phyloP scores from a whole-genome alignment of 768 basidiomycete genomes.

The Suillus luteus region DNA sequence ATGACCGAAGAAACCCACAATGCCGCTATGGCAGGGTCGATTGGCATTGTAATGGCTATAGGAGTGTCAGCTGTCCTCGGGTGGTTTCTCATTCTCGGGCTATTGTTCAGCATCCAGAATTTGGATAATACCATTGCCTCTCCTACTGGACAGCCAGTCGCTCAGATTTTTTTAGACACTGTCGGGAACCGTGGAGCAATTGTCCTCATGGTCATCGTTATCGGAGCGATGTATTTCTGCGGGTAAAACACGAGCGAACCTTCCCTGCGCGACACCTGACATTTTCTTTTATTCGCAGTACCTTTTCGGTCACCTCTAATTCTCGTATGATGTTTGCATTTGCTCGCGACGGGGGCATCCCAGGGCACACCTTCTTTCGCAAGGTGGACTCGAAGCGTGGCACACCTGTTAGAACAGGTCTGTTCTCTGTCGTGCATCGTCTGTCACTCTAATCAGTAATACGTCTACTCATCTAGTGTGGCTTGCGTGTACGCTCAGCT shows the following conservation, averaged over 20 bases:
- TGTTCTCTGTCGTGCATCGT: background rate
- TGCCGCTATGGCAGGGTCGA: conserved; percentile 64
- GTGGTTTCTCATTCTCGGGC: conserved; percentile 71
- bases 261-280: background rate
- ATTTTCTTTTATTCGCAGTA: conserved; percentile 37
- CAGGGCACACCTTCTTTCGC: conserved; percentile 66
- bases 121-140: conserved; percentile 54
- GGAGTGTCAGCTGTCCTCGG: conserved; percentile 72
- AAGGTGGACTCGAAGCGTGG: conserved; percentile 59
- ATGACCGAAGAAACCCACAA: conserved; percentile 81
- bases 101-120: conserved; percentile 80
- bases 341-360: conserved; percentile 72
- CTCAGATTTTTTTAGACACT: conserved; percentile 78
- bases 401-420: conserved; percentile 72
- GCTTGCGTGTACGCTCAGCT: conserved; percentile 76
- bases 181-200: conserved; percentile 76
- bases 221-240: conserved; percentile 76
- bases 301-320: conserved; percentile 78
- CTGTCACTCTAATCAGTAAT: background rate
- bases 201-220: conserved; percentile 70
- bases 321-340: conserved; percentile 86
- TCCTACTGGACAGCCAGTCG: conserved; percentile 66
- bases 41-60: conserved; percentile 72
- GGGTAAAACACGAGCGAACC: conserved; percentile 40
- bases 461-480: conserved; percentile 49